phyloP scores from a whole-genome alignment of 2,329 filamentous ascomycete species.

The Aspergillus puulaauensis region DNA sequence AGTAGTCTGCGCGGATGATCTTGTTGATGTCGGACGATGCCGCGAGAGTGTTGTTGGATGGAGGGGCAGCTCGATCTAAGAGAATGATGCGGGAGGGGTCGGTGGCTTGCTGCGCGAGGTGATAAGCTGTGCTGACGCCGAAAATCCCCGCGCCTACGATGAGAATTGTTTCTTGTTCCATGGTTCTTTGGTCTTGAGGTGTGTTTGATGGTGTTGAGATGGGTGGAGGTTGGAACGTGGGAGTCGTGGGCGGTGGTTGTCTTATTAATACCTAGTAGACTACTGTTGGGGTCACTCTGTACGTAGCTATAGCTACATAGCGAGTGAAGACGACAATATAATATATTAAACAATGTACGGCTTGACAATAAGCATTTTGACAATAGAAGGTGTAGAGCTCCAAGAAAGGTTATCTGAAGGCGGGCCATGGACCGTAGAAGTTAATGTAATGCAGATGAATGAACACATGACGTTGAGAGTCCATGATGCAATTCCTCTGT shows the following conservation, averaged over 20 bases:
- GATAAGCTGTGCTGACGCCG: conserved; percentile 65
- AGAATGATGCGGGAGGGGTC: conserved; percentile 52
- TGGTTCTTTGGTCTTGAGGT: not conserved
- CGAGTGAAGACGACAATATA: not conserved
- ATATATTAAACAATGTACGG: not conserved
- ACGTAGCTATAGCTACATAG: not conserved
- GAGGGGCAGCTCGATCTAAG: conserved; percentile 56
- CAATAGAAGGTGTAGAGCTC: not conserved
- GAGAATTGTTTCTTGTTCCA: conserved; percentile 35
- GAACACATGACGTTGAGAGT: not conserved
- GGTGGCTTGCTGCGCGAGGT: conserved; percentile 55
- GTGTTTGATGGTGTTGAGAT: not conserved
- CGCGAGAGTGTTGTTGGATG: conserved; percentile 48
- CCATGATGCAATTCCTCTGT: not conserved
- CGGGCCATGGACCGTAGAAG: not conserved
- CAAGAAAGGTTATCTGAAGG: not conserved
- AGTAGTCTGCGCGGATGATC: conserved; percentile 68
- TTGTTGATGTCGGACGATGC: conserved; percentile 75
- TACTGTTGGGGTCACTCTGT: not conserved
- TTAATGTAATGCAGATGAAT: not conserved
- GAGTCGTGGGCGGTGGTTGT: not conserved
- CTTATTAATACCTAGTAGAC: not conserved
- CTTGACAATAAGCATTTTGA: not conserved
- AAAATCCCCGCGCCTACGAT: conserved; percentile 67
- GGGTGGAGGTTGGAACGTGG: not conserved